Evolutionary conservation across 345 rosid genomes (phyloP), one percentile per base, ranked within the genome.

Genomic region (Euclidium syriacum): DNA sequence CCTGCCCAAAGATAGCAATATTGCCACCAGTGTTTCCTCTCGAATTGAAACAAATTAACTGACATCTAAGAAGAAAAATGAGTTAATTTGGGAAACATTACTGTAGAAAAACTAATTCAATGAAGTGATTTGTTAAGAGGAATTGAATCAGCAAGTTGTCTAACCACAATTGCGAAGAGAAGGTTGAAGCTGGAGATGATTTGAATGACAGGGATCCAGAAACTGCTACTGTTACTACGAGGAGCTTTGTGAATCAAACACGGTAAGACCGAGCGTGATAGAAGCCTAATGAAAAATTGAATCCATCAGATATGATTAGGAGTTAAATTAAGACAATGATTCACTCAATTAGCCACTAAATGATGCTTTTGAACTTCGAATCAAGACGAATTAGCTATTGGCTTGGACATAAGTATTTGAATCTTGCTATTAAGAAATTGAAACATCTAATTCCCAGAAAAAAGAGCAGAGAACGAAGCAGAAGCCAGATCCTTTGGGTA

Each of bases 1-100:
- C 98, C 98, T 86, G 84, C 96, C 96, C 98, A 91, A 23, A 83
- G 11, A 70, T 88, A 86, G 78, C 98, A 91, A 71, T 85, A 80
- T 16, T 64, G 85, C 96, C 85, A 78, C 95, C 88, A 80, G 70
- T 77, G 77, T 42, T 63, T 74, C 79, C 44, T 74, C 54, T 68
- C 27, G 69, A 84, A 73, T 16, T 69, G 76, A 53, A 84, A 52
- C 41, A 83, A 61, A 66, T 77, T 75, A 19, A 58, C 46, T 7
- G 87, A 75, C 86, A 91, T 78, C 98, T 91, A 34, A 17, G 2
- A 42, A 23, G 1, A 51, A 44, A 39, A 19, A 54, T 58, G 6
- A 57, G 27, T 52, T 10, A 38, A 7, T 10, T 12, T 11, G 24
- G 14, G 33, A 15, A 51, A 49, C 4, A 8, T 41, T 19, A 36